Conservation (phyloP, 441 rosid species). For the Viola pubescens region DNA sequence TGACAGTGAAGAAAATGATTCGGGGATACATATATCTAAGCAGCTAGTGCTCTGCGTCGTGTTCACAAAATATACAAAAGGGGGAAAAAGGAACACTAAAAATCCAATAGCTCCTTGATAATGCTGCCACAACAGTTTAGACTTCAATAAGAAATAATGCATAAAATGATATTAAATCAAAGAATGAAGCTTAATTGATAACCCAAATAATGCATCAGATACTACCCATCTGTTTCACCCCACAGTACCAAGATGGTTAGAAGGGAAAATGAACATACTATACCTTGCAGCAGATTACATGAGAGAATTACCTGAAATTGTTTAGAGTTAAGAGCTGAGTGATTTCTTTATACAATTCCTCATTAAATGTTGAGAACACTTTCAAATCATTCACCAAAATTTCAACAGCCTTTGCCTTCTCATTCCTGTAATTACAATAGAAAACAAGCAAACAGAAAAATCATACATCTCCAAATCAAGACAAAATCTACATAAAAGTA, state of each 20-base stretch:
- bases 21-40: too few relatives aligned
- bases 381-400: constrained; percentile 64
- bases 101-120: too few relatives aligned
- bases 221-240: too few relatives aligned
- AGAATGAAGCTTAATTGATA: too few relatives aligned
- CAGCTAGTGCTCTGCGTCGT: too few relatives aligned
- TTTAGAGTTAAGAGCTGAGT: constrained; percentile 71
- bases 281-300: background rate
- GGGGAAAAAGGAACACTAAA: too few relatives aligned
- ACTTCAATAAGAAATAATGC: too few relatives aligned
- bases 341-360: constrained; percentile 83
- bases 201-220: too few relatives aligned
- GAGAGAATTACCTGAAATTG: constrained; percentile 63
- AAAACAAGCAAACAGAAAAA: constrained; percentile 9
- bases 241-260: background rate
- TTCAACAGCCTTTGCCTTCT: constrained; percentile 80
- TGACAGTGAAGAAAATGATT: constrained; percentile 1
- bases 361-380: constrained; percentile 76
- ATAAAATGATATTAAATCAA: too few relatives aligned
- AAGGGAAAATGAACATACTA: background rate
- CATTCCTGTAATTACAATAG: constrained; percentile 40
- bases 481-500: background rate
- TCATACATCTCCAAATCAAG: constrained; percentile 3
- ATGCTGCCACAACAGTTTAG: too few relatives aligned
- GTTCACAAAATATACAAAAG: too few relatives aligned